Conservation (phyloP, 768 basidiomycete genomes). For the Suillus placidus region DNA sequence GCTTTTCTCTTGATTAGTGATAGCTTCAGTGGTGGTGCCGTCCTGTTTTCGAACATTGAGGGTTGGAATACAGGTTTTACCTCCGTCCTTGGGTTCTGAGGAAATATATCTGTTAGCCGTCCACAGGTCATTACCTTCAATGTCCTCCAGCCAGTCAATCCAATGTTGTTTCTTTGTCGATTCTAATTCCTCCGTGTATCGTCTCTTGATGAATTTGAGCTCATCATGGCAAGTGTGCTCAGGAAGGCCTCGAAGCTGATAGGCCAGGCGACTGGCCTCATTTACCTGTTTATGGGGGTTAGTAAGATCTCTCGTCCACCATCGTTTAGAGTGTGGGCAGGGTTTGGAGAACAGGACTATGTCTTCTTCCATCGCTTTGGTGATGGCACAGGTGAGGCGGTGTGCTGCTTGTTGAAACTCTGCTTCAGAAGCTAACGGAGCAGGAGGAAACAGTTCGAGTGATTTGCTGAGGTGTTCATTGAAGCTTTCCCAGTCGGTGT, state of each 20-base stretch:
- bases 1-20: conserved; percentile 25
- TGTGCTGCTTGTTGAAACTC: no score
- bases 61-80: conserved; percentile 7
- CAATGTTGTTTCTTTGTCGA: conserved; percentile 11
- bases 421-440: conserved; percentile 1
- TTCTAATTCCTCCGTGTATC: conserved; percentile 15
- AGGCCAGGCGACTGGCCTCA: background rate
- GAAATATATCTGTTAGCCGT: conserved; percentile 14
- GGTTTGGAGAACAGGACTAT: conserved; percentile 14
- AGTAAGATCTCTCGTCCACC: conserved; percentile 25
- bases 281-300: background rate
- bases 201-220: conserved; percentile 9
- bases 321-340: conserved; percentile 18
- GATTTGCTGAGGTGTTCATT: background rate
- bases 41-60: conserved; percentile 2
- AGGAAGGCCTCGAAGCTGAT: background rate
- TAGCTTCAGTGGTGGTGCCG: background rate
- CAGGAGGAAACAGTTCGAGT: background rate
- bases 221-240: conserved; percentile 1
- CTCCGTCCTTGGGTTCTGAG: conserved; percentile 2
- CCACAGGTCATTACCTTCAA: conserved; percentile 22
- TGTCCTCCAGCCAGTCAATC: conserved; percentile 15
- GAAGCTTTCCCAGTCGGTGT: conserved; percentile 8
- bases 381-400: no score
- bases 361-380: conserved; percentile 4